Percentiles rank a stretch among this genome's conserved stretches.
Conservation (phyloP, 495 filamentous ascomycete species). For the Aspergillus kassunensis region DNA sequence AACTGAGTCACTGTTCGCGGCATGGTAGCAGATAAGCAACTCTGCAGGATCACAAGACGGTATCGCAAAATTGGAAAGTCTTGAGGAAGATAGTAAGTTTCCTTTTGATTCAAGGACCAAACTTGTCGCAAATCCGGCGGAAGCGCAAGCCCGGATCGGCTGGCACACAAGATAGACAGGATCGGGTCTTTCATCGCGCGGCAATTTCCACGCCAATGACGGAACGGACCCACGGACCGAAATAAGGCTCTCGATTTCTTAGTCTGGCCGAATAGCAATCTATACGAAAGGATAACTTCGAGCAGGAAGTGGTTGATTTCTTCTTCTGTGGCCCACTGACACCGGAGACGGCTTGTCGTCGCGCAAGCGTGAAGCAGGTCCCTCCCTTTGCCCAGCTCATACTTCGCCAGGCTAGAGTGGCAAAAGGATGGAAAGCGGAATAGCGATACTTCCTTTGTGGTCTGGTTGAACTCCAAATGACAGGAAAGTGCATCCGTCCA, state of each 20-base stretch:
- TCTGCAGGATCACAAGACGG: too few species aligned
- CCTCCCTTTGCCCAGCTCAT: not conserved
- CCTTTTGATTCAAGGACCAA: not conserved
- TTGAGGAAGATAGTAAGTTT: not conserved
- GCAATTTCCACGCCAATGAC: too few species aligned
- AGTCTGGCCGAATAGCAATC: constrained; percentile 4
- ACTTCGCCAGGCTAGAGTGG: not conserved
- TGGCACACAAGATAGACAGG: not conserved
- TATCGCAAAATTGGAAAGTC: too few species aligned
- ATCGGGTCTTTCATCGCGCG: not conserved
- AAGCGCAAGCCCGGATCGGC: too few species aligned
- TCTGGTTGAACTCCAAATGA: constrained; percentile 8
- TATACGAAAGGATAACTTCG: constrained; percentile 3
- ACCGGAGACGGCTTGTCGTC: constrained; percentile 6
- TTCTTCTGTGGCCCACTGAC: constrained; percentile 12
- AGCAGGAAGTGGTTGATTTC: constrained; percentile 5
- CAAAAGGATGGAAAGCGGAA: constrained; percentile 10
- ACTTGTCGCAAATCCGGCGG: not conserved
- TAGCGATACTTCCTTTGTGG: constrained; percentile 1
- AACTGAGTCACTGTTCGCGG: too few species aligned
- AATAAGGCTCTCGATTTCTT: not conserved
- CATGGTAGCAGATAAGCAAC: too few species aligned
- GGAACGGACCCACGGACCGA: constrained; percentile 2
- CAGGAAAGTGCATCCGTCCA: constrained; percentile 8
- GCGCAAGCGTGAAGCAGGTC: constrained; percentile 1